Evolutionary conservation across 257 asterid species (phyloP).

Genomic region (Capsicum rhomboideum): DNA sequence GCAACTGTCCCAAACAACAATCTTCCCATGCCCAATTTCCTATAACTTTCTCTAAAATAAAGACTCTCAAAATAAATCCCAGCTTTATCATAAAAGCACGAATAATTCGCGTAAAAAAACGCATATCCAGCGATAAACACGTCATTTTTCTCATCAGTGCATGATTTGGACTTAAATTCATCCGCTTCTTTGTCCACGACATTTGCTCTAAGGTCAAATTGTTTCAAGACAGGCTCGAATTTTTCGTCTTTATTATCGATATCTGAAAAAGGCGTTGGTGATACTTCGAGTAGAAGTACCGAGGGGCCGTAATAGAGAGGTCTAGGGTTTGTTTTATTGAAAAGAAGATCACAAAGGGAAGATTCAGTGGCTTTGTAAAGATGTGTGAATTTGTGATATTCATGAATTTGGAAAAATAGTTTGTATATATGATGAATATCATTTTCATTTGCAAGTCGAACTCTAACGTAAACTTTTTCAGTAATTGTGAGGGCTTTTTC

Average conservation of each 20-base stretch:
- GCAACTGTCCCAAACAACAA: slow-evolving; percentile 7
- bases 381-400: not conserved
- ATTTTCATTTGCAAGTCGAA: slow-evolving; percentile 3
- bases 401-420: slow-evolving; percentile 5
- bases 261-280: not conserved
- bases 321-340: not conserved
- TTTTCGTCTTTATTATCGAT: not conserved
- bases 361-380: slow-evolving; percentile 6
- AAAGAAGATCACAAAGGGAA: not conserved
- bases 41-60: slow-evolving; percentile 5
- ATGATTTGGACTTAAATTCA: not conserved
- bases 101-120: slow-evolving; percentile 5
- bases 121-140: slow-evolving; percentile 2
- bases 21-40: slow-evolving; percentile 3
- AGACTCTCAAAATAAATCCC: slow-evolving; percentile 11
- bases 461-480: not conserved
- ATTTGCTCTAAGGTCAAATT: not conserved
- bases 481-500: not conserved
- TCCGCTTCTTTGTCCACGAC: not conserved
- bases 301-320: slow-evolving; percentile 4
- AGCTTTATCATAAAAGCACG: slow-evolving; percentile 3
- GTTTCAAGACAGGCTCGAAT: not conserved
- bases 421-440: slow-evolving; percentile 6
- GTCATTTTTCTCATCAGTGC: not conserved
- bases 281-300: slow-evolving; percentile 3